These are phyloP conservation scores for Aphanomyces euteiches DNA, from an alignment of 352 stramenopile genomes.

Conservation along the genomic window DNA sequence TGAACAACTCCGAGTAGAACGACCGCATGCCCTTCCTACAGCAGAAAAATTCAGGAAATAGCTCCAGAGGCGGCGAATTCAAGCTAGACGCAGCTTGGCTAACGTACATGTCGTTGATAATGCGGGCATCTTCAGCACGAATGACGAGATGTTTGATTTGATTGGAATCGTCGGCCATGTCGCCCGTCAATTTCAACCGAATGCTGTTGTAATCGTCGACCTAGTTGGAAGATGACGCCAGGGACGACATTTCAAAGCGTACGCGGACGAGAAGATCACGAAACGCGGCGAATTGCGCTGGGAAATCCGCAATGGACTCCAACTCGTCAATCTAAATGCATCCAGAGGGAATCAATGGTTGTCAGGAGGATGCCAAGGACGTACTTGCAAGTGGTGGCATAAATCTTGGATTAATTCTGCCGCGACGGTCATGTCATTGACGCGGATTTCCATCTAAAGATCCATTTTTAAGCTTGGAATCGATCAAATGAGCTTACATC, in stretches of 20 bases:
- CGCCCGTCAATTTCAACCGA: slow-evolving; percentile 84
- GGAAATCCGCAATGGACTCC: slow-evolving; percentile 82
- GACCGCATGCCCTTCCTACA: slow-evolving; percentile 65
- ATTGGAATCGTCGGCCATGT: slow-evolving; percentile 92
- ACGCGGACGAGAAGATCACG: slow-evolving; percentile 54
- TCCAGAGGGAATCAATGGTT: background rate
- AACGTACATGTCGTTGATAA: slow-evolving; percentile 89
- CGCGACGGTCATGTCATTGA: slow-evolving; percentile 82
- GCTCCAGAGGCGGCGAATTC: background rate
- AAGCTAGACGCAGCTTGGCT: background rate
- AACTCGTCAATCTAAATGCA: slow-evolving; percentile 47
- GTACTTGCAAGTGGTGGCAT: slow-evolving; percentile 73
- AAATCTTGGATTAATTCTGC: slow-evolving; percentile 88
- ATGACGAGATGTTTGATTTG: slow-evolving; percentile 90
- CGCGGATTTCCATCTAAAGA: slow-evolving; percentile 55
- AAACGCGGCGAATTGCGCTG: slow-evolving; percentile 83
- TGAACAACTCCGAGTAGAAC: slow-evolving; percentile 89
- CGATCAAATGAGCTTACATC: background rate
- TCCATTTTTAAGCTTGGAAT: slow-evolving; percentile 27
- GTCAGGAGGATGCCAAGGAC: background rate
- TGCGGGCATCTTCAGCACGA: slow-evolving; percentile 86
- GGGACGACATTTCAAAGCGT: background rate
- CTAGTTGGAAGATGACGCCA: slow-evolving; percentile 30
- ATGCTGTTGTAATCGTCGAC: slow-evolving; percentile 87
- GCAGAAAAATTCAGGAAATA: background rate